These are phyloP conservation scores for Parathielavia hyrcaniae DNA, from an alignment of 495 filamentous ascomycete species.

Conservation along the genomic window DNA sequence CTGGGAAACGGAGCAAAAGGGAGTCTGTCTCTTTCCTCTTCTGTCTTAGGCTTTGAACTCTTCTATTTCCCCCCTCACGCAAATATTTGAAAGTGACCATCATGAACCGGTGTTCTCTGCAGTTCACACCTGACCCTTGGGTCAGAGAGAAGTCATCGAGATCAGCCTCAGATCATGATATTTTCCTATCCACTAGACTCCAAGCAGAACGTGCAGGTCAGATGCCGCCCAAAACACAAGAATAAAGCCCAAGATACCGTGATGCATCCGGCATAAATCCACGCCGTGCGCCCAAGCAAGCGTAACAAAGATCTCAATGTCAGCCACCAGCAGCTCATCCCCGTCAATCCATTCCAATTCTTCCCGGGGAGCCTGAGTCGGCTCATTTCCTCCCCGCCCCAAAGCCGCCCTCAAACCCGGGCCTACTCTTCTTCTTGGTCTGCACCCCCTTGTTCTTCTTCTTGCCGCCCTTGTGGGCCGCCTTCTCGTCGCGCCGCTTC, in stretches of 20 bases:
- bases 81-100: conserved; percentile 9
- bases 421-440: conserved; percentile 54
- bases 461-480: conserved; percentile 46
- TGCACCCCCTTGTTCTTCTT: conserved; percentile 57
- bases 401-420: conserved; percentile 85
- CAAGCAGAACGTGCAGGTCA: conserved; percentile 7
- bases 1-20: conserved; percentile 17
- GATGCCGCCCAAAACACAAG: neutral
- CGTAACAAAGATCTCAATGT: neutral
- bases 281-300: conserved; percentile 9
- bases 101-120: neutral
- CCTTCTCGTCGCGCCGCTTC: conserved; percentile 73
- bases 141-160: neutral
- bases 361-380: neutral
- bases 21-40: conserved; percentile 15
- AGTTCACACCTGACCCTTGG: neutral
- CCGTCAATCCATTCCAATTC: neutral
- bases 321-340: neutral
- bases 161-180: conserved; percentile 3
- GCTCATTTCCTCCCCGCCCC: conserved; percentile 44
- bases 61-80: conserved; percentile 6
- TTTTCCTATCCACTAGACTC: conserved; percentile 18
- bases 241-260: conserved; percentile 11
- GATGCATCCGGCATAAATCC: conserved; percentile 2
- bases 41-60: neutral